phyloP scores from a whole-genome alignment of 2,329 filamentous ascomycete genomes.

The Penicillium corylophilum region DNA sequence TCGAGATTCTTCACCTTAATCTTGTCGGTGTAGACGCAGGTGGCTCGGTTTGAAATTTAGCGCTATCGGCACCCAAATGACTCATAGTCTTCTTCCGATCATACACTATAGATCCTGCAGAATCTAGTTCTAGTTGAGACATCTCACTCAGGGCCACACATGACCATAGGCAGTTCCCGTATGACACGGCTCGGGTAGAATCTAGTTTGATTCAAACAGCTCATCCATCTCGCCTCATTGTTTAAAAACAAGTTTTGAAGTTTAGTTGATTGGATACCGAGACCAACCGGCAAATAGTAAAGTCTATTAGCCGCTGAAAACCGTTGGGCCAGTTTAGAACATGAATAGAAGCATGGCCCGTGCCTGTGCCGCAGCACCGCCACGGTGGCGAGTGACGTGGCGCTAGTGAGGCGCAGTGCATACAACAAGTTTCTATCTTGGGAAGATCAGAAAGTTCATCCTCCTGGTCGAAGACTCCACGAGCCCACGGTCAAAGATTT shows the following conservation, averaged over 20 bases:
- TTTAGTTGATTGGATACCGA: constrained; percentile 4
- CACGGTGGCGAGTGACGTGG: constrained; percentile 20
- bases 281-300: constrained; percentile 1
- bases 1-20: neutral
- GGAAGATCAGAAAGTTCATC: constrained; percentile 4
- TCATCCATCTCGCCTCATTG: neutral
- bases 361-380: constrained; percentile 1
- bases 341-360: neutral
- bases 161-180: neutral
- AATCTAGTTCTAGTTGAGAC: too few relatives aligned
- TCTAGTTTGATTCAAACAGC: neutral
- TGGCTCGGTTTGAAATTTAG: constrained; percentile 10
- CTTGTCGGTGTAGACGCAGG: constrained; percentile 6
- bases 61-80: constrained; percentile 5
- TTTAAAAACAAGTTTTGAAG: constrained; percentile 4
- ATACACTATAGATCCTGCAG: too few relatives aligned
- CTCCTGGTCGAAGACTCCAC: neutral
- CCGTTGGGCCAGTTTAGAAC: neutral
- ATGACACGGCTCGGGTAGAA: neutral
- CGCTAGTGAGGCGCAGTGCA: constrained; percentile 11
- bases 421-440: constrained; percentile 12
- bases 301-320: constrained; percentile 8
- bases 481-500: neutral
- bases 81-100: constrained; percentile 1
- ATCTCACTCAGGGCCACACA: neutral